Percentiles rank a stretch among this genome's conserved stretches.
phyloP scores from a whole-genome alignment of 1,284 basidiomycete species.

The Melanopsichium pennsylvanicum region DNA sequence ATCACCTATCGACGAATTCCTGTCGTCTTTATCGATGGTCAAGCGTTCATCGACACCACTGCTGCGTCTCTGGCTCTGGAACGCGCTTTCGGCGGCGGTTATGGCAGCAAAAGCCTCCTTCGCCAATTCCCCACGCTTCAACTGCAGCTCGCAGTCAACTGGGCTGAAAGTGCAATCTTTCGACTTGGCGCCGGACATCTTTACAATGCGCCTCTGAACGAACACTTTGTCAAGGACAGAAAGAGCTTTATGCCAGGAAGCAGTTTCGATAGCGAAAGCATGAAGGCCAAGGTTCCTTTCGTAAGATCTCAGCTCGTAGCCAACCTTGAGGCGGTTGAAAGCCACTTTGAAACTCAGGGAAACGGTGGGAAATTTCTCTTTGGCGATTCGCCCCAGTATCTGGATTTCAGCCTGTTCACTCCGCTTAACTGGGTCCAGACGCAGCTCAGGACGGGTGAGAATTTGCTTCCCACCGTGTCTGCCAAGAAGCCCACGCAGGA shows the following conservation, averaged over 20 bases:
- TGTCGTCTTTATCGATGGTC: slow-evolving; percentile 38
- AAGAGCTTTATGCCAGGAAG: slow-evolving; percentile 29
- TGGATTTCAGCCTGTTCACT: slow-evolving; percentile 33
- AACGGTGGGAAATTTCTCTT: slow-evolving; percentile 18
- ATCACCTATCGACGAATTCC: slow-evolving; percentile 48
- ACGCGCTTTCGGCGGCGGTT: slow-evolving; percentile 16
- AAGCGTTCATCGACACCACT: slow-evolving; percentile 39
- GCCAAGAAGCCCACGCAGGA: slow-evolving; percentile 14
- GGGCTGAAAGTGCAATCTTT: slow-evolving; percentile 29
- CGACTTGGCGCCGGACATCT: slow-evolving; percentile 32
- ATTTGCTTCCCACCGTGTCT: slow-evolving; percentile 25
- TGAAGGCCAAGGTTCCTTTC: slow-evolving; percentile 26
- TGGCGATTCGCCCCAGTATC: slow-evolving; percentile 20
- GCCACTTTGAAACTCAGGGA: slow-evolving; percentile 9
- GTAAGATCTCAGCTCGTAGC: slow-evolving; percentile 23
- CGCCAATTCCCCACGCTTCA: slow-evolving; percentile 16
- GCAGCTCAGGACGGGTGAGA: slow-evolving; percentile 28
- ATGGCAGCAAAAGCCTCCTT: slow-evolving; percentile 9
- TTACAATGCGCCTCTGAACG: slow-evolving; percentile 25
- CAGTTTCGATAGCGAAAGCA: slow-evolving; percentile 18
- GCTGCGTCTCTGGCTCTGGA: slow-evolving; percentile 32
- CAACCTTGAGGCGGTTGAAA: slow-evolving; percentile 27
- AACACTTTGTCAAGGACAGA: slow-evolving; percentile 24
- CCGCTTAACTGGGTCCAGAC: slow-evolving; percentile 45
- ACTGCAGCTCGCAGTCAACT: slow-evolving; percentile 35